Evolutionary conservation across 192 early-diverging fungal genomes (phyloP).

Genomic region (Piromyces finnis): DNA sequence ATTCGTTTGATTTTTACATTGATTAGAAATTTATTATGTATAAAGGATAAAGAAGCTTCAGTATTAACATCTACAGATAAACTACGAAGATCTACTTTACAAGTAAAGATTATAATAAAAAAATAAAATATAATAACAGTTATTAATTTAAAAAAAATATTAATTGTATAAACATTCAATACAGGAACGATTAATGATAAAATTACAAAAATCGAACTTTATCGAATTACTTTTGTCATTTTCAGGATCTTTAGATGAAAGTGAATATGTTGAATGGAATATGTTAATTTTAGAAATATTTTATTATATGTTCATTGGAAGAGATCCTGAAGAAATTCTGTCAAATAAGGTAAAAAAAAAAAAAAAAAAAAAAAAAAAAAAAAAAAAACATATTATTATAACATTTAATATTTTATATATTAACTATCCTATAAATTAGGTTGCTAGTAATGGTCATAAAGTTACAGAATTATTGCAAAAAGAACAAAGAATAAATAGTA

Average conservation of each 20-base stretch:
- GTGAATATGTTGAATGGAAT: slow-evolving; percentile 44
- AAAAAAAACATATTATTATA: too few species aligned
- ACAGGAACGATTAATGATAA: slow-evolving; percentile 31
- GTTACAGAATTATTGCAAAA: not conserved
- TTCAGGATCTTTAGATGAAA: slow-evolving; percentile 35
- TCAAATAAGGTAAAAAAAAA: not conserved
- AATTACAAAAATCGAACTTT: slow-evolving; percentile 36
- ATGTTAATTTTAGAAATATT: slow-evolving; percentile 37
- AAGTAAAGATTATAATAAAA: slow-evolving; percentile 25
- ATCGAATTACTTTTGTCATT: slow-evolving; percentile 52
- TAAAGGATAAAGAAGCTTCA: slow-evolving; percentile 47
- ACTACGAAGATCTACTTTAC: slow-evolving; percentile 35
- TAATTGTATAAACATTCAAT: not conserved
- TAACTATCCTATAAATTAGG: too few species aligned
- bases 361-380: too few species aligned
- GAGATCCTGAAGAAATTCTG: slow-evolving; percentile 23
- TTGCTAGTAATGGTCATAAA: slow-evolving; percentile 1
- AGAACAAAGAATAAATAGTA: not conserved
- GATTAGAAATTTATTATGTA: slow-evolving; percentile 64
- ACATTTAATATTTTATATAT: too few species aligned
- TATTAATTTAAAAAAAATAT: too few species aligned
- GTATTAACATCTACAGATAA: slow-evolving; percentile 28
- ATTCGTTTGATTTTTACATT: slow-evolving; percentile 23
- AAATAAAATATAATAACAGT: too few species aligned
- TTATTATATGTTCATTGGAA: slow-evolving; percentile 34